Percentiles rank a stretch among this genome's conserved stretches.
phyloP scores from a whole-genome alignment of 768 basidiomycete genomes.

The Pisolithus albus region DNA sequence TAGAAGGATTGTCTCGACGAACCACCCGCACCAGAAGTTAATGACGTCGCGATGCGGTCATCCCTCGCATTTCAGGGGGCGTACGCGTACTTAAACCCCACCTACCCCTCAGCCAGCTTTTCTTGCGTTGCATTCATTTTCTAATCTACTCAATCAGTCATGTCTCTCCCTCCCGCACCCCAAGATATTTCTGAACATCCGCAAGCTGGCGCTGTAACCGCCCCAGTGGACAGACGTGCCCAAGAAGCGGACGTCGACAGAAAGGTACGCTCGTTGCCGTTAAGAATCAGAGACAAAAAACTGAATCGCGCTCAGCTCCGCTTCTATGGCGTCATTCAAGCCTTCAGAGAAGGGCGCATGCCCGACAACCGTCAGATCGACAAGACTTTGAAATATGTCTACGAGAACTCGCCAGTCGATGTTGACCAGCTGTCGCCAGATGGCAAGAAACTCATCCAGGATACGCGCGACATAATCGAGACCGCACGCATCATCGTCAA shows the following conservation, averaged over 20 bases:
- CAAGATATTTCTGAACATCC: constrained; percentile 61
- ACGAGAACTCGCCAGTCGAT: constrained; percentile 54
- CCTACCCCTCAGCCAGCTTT: not conserved
- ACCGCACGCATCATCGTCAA: constrained; percentile 66
- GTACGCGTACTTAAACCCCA: not conserved
- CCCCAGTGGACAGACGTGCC: constrained; percentile 51
- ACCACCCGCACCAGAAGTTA: not conserved
- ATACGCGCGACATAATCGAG: constrained; percentile 72
- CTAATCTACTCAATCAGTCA: constrained; percentile 19
- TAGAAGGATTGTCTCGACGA: not conserved
- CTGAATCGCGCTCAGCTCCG: constrained; percentile 40
- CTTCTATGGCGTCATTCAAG: constrained; percentile 75
- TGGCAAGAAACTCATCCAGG: constrained; percentile 69
- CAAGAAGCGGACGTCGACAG: constrained; percentile 75
- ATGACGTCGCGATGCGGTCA: constrained; percentile 12
- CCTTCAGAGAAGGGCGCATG: constrained; percentile 70
- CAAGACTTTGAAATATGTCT: constrained; percentile 59
- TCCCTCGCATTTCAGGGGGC: not conserved
- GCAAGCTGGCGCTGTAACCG: constrained; percentile 51
- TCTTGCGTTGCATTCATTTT: not conserved
- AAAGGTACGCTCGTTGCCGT: constrained; percentile 39
- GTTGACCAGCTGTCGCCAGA: constrained; percentile 63
- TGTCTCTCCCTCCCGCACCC: constrained; percentile 60
- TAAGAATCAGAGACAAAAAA: not conserved
- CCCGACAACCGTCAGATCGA: constrained; percentile 82